A percentile compares a stretch with the other conserved stretches of the same genome.
These are phyloP conservation scores for Cicer arietinum DNA, from an alignment of 306 rosid species.

Conservation along the genomic window DNA sequence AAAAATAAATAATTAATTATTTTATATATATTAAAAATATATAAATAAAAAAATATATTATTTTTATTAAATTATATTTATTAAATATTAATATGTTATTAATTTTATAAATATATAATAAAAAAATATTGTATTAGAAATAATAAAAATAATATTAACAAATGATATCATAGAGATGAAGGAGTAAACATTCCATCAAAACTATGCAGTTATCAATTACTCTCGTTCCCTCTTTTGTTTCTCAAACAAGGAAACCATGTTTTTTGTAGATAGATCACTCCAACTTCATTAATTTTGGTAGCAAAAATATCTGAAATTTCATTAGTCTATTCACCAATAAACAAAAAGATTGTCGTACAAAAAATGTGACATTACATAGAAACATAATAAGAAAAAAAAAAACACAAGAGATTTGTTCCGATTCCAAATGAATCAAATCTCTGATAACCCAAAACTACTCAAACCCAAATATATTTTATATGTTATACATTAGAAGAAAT, in stretches of 20 bases:
- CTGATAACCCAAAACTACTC: slow-evolving; percentile 41
- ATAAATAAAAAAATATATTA: too few relatives aligned
- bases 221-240: slow-evolving; percentile 36
- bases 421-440: slow-evolving; percentile 37
- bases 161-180: too few relatives aligned
- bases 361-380: slow-evolving; percentile 29
- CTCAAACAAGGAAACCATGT: slow-evolving; percentile 1
- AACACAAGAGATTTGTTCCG: slow-evolving; percentile 18
- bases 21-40: too few relatives aligned
- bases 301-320: slow-evolving; percentile 54
- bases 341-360: slow-evolving; percentile 29
- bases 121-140: too few relatives aligned
- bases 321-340: slow-evolving; percentile 48
- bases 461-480: slow-evolving; percentile 38
- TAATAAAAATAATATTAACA: too few relatives aligned
- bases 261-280: not conserved
- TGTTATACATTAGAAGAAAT: slow-evolving; percentile 39
- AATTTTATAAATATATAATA: too few relatives aligned
- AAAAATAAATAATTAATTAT: too few relatives aligned
- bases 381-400: not conserved
- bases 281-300: slow-evolving; percentile 43
- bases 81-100: too few relatives aligned
- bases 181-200: too few relatives aligned
- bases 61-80: too few relatives aligned
- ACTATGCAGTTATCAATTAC: slow-evolving; percentile 43